Evolutionary conservation across 768 basidiomycete species (phyloP).

Genomic region (Xerocomus spinulosus): DNA sequence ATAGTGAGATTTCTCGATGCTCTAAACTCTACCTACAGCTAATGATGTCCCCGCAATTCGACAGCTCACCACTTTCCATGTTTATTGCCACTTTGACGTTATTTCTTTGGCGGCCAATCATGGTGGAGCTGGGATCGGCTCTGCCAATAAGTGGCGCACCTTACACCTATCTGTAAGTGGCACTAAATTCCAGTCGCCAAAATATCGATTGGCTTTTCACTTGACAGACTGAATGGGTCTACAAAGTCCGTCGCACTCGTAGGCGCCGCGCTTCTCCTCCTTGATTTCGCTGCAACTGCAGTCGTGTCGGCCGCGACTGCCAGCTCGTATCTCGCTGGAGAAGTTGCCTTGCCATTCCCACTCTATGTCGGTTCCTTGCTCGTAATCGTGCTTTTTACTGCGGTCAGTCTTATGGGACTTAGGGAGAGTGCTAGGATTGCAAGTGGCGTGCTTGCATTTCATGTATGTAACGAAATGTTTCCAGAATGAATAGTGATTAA

Average conservation of each 20-base stretch:
- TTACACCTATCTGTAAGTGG: slow-evolving; percentile 59
- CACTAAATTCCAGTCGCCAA: background rate
- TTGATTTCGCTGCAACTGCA: slow-evolving; percentile 66
- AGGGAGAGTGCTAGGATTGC: slow-evolving; percentile 62
- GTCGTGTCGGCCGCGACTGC: slow-evolving; percentile 75
- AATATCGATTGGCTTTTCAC: background rate
- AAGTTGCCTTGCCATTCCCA: slow-evolving; percentile 56
- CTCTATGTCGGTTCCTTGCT: slow-evolving; percentile 47
- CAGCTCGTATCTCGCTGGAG: slow-evolving; percentile 59
- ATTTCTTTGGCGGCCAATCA: slow-evolving; percentile 70
- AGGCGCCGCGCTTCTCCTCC: slow-evolving; percentile 62
- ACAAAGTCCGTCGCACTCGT: slow-evolving; percentile 58
- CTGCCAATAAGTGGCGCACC: slow-evolving; percentile 67
- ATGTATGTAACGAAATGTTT: slow-evolving; percentile 39
- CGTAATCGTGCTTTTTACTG: slow-evolving; percentile 51
- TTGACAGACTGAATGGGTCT: slow-evolving; percentile 55
- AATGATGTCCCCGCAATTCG: background rate
- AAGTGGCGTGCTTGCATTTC: slow-evolving; percentile 51
- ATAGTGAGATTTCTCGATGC: slow-evolving; percentile 44
- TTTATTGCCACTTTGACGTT: slow-evolving; percentile 57
- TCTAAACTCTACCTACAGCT: background rate
- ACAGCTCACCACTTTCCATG: slow-evolving; percentile 65
- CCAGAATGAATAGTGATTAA: background rate
- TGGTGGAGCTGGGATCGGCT: slow-evolving; percentile 68
- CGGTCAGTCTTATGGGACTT: slow-evolving; percentile 53